Evolutionary conservation across 352 stramenopile genomes (phyloP), one percentile per base, ranked within the genome.

Genomic region (Pythium diclinum): DNA sequence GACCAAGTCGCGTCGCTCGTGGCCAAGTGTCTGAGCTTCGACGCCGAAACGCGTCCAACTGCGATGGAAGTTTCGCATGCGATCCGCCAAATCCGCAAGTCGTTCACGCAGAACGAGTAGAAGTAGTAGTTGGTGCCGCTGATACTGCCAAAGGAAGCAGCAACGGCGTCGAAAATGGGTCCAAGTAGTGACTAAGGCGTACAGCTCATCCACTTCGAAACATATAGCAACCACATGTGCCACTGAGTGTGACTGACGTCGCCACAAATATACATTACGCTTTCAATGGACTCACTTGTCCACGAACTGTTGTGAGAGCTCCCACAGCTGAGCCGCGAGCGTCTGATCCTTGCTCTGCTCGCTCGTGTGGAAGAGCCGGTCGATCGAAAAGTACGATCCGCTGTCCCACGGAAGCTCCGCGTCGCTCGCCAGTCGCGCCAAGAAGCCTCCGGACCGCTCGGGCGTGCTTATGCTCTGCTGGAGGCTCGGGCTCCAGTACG

Each of bases 361-460:
- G 7, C 61, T 75, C 1, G 75, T 61, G 33, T 80, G 63, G 51
- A 63, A 71, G n/a, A 82, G 52, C 32, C 77, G 61, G 47, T 82
- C 74, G 42, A 79, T 67, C 30, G n/a, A 59, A 13, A 79, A 68
- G 59, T 76, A 82, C 17, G 64, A 68, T 1, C 69, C 72, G 17
- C 33, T 76, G 25, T 75, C 64, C 63, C 67, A 78, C 34, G 71
- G 74, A 21, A 79, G 51, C 1, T 65, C 63, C 3, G 65, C 42
- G 40, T 83, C 75, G n/a, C 56, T 65, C n/a, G 67, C 73, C 6
- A 80, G 67, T 0, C 66, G 65, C 19, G 70, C 71, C 14, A 83
- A 66, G 49, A 77, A 76, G 6, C 46, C 46, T 5, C 71, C 75
- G 5, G 73, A 80, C 11, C 58, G 65, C 70, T 74, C 56, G 0